Evolutionary conservation across 1,284 basidiomycete species (phyloP), one percentile per base, ranked within the genome.

Genomic region (Vanrija sp.): DNA sequence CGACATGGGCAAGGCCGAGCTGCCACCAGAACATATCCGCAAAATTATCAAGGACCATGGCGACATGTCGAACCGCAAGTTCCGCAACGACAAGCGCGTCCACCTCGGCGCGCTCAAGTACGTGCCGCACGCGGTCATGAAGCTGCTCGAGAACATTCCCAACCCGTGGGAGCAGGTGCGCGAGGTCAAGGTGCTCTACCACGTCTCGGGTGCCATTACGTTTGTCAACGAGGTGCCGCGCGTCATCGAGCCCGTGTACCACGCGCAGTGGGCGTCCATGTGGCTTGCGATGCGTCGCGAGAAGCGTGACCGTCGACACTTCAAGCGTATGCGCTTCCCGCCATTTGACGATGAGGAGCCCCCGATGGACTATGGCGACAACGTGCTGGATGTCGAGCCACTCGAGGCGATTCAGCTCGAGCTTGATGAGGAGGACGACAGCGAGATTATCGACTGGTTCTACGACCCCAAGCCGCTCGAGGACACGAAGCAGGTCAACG

Each of bases 301-400:
- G 79, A 99, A 99, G 81, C 85, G 96, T 56, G 96, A 99, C 75
- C 89, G 96, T 70, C 82, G 96, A 50, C 96, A 99, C 75, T 98
- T 99, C 80, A 99, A 99, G 80, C 90, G 96, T 49, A 98, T 99
- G 94, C 86, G 96, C n/a, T 99, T 99, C 79, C 96, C 96, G 36
- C 96, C 96, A 0, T 99, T 98, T 69, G 96, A 99, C 68, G 96
- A 99, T 69, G 96, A 99, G 78, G 96, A 99, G 72, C 96, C 93
- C 14, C 93, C 94, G 12, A 83, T 96, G 73, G 94, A 98, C 74
- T 98, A 98, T 68, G 94, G 93, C 54, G 96, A 99, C 80, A 99
- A 99, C 74, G 86, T 99, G 18, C 78, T 99, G 65, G 96, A 99
- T 67, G 94, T 98, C 15, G 96, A 98, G 57, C 96, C 96, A 27